A percentile compares a stretch with the other conserved stretches of the same genome.
Evolutionary conservation across 129 eudicot species (phyloP).

Genomic region (Escallonia herrerae): DNA sequence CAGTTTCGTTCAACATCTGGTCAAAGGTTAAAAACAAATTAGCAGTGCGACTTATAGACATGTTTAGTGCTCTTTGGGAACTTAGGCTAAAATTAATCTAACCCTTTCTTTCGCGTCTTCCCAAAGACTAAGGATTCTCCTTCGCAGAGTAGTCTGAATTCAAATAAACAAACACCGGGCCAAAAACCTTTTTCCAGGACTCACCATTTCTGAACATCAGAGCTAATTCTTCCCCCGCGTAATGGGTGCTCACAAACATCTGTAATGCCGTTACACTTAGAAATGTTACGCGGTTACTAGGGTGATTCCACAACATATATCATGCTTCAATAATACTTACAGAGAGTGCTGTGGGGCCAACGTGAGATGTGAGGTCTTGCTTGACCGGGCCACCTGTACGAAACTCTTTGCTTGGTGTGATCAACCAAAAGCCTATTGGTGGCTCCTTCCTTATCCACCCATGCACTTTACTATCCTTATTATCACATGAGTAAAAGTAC

Average conservation of each 20-base stretch:
- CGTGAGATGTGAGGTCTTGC: slow-evolving; percentile 60
- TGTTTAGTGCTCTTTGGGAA: not conserved
- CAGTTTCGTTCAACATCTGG: slow-evolving; percentile 29
- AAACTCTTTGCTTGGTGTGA: slow-evolving; percentile 52
- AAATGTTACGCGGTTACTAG: no score
- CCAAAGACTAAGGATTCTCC: slow-evolving; percentile 29
- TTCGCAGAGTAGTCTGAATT: slow-evolving; percentile 22
- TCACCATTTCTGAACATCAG: slow-evolving; percentile 28
- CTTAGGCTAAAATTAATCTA: not conserved
- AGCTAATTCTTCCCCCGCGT: slow-evolving; percentile 33
- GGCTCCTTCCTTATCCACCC: slow-evolving; percentile 44
- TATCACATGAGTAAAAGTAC: slow-evolving; percentile 34
- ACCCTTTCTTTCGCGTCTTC: slow-evolving; percentile 39
- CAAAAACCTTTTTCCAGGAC: slow-evolving; percentile 62
- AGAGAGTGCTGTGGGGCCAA: slow-evolving; percentile 36
- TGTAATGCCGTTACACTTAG: slow-evolving; percentile 1
- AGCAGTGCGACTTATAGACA: no score
- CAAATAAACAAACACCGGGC: slow-evolving; percentile 42
- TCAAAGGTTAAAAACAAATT: not conserved
- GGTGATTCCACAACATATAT: not conserved
- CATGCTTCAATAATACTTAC: slow-evolving; percentile 24
- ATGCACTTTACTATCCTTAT: slow-evolving; percentile 42
- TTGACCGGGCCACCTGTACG: slow-evolving; percentile 46
- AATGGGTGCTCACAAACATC: slow-evolving; percentile 52
- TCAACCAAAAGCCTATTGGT: slow-evolving; percentile 49